A percentile compares a stretch with the other conserved stretches of the same genome.
phyloP scores from a whole-genome alignment of 192 early-diverging fungal species.

The Coemansia sp. region DNA sequence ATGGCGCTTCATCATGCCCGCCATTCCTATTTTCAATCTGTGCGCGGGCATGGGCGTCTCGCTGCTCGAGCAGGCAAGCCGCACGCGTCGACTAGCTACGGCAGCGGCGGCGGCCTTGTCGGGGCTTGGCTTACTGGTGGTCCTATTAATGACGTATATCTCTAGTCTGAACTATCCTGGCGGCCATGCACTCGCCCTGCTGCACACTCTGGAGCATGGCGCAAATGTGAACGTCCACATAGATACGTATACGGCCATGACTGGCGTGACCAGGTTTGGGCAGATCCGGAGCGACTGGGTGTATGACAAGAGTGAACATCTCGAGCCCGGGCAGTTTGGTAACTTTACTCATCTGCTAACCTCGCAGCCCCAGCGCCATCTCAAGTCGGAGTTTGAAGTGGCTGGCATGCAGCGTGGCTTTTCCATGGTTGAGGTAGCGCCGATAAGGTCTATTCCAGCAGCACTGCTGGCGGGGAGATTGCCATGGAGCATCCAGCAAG shows the following conservation, averaged over 20 bases:
- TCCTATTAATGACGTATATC: constrained; percentile 42
- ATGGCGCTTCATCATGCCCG: constrained; percentile 88
- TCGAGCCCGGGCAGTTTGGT: constrained; percentile 16
- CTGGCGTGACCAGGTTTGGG: constrained; percentile 76
- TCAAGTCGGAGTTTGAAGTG: constrained; percentile 6
- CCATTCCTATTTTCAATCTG: constrained; percentile 73
- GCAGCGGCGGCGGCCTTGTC: neutral
- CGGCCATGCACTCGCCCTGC: constrained; percentile 61
- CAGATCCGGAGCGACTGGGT: constrained; percentile 52
- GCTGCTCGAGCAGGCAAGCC: neutral
- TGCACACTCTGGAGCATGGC: constrained; percentile 53
- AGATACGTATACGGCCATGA: constrained; percentile 72
- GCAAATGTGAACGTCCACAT: constrained; percentile 54
- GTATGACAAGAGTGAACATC: constrained; percentile 63
- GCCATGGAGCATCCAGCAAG: constrained; percentile 2
- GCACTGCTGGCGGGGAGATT: neutral
- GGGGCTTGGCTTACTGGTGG: neutral
- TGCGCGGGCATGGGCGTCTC: constrained; percentile 56
- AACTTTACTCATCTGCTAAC: constrained; percentile 34
- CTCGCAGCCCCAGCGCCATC: constrained; percentile 14
- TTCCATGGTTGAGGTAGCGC: constrained; percentile 1
- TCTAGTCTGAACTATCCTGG: constrained; percentile 88
- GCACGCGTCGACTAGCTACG: constrained; percentile 18
- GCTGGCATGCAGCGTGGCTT: constrained; percentile 19
- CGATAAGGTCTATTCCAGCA: neutral